Percentiles rank a stretch among this genome's conserved stretches.
These are phyloP conservation scores for Cystobasidiaceae sp. DNA, from an alignment of 1,284 basidiomycete genomes.

Conservation along the genomic window DNA sequence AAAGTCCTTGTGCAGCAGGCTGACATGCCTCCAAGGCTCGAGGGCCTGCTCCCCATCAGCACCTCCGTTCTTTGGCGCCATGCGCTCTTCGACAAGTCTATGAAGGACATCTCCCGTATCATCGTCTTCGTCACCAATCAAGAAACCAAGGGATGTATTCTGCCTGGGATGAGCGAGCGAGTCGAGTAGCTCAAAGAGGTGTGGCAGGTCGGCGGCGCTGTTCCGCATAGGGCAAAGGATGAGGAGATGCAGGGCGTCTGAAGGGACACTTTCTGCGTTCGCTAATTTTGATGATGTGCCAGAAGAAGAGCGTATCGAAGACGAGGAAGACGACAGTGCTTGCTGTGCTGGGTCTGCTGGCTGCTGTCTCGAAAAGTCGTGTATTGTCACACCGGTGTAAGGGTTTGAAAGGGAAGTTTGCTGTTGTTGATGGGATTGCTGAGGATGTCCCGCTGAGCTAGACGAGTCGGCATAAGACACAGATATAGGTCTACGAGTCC, in stretches of 20 bases:
- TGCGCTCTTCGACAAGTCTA: slow-evolving; percentile 14
- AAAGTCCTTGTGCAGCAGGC: slow-evolving; percentile 33
- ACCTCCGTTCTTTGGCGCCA: background rate
- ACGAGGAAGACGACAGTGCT: slow-evolving; percentile 12
- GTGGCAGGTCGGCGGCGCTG: slow-evolving; percentile 22
- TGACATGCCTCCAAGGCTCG: slow-evolving; percentile 25
- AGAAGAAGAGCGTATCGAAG: background rate
- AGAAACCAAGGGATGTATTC: slow-evolving; percentile 35
- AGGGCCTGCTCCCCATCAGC: background rate
- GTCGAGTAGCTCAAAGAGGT: slow-evolving; percentile 30
- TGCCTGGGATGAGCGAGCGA: slow-evolving; percentile 23
- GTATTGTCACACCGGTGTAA: slow-evolving; percentile 19
- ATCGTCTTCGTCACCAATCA: slow-evolving; percentile 35
- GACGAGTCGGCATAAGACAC: too few relatives aligned
- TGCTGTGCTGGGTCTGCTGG: background rate
- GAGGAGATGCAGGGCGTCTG: slow-evolving; percentile 32
- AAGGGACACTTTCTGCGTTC: background rate
- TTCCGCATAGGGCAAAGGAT: slow-evolving; percentile 34
- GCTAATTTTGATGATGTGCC: background rate
- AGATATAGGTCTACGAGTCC: slow-evolving; percentile 21
- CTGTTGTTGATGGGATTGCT: background rate
- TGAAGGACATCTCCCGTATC: slow-evolving; percentile 28
- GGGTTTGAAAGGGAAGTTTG: background rate
- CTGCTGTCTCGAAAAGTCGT: slow-evolving; percentile 3
- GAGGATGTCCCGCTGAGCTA: background rate